phyloP scores from a whole-genome alignment of 306 rosid genomes.

The Trifolium repens region DNA sequence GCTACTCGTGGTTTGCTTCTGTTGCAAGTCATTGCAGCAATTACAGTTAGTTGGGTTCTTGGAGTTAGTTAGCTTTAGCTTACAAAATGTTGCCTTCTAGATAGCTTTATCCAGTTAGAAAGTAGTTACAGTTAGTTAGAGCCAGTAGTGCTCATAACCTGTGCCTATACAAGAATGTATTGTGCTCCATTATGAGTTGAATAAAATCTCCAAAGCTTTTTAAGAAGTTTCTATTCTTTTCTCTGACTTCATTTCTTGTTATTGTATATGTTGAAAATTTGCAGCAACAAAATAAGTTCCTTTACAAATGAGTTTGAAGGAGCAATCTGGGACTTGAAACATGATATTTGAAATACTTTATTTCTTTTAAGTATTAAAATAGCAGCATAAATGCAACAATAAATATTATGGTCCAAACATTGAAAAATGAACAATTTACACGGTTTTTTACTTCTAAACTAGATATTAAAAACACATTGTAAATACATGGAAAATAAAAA shows the following conservation, averaged over 20 bases:
- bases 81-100: background rate
- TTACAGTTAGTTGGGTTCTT: background rate
- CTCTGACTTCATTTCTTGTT: background rate
- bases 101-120: background rate
- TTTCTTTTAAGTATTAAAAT: constrained; percentile 18
- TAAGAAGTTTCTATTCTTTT: background rate
- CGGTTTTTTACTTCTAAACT: constrained; percentile 27
- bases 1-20: background rate
- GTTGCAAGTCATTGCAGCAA: background rate
- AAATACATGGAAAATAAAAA: constrained; percentile 24
- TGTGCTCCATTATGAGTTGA: background rate
- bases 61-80: background rate
- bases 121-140: background rate
- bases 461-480: constrained; percentile 21
- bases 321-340: background rate
- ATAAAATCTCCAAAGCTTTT: background rate
- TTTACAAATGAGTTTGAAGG: background rate
- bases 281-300: background rate
- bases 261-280: background rate
- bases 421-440: constrained; percentile 23
- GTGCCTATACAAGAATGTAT: background rate
- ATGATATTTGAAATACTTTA: constrained; percentile 11
- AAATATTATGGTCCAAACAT: background rate
- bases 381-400: constrained; percentile 3
- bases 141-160: background rate